Evolutionary conservation across 2,329 filamentous ascomycete genomes (phyloP).

Genomic region (Alternaria novae-zelandiae): DNA sequence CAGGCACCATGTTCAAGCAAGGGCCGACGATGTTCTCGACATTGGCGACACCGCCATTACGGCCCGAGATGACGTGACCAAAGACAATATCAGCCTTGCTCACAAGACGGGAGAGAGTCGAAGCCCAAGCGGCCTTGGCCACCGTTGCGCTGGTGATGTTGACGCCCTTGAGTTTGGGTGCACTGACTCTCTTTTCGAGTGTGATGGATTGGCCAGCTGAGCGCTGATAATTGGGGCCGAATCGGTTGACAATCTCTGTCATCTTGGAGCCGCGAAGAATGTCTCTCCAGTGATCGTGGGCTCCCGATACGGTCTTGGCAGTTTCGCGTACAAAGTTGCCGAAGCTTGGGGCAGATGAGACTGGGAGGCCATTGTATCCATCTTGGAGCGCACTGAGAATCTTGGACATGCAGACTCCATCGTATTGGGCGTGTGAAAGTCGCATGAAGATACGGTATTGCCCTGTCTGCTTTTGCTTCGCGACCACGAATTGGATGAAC

Average conservation of each 20-base stretch:
- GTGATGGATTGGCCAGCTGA: conserved; percentile 38
- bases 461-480: conserved; percentile 38
- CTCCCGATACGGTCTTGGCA: conserved; percentile 35
- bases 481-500: conserved; percentile 41
- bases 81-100: conserved; percentile 51
- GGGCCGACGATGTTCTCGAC: conserved; percentile 51
- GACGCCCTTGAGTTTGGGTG: conserved; percentile 28
- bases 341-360: conserved; percentile 41
- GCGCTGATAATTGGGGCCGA: conserved; percentile 42
- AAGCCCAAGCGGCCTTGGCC: conserved; percentile 56
- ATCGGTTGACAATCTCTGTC: conserved; percentile 42
- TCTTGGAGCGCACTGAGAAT: conserved; percentile 38
- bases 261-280: conserved; percentile 41
- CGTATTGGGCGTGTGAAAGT: conserved; percentile 45
- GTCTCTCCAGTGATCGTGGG: conserved; percentile 42
- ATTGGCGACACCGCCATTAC: conserved; percentile 46
- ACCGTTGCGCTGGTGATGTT: conserved; percentile 52
- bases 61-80: conserved; percentile 51
- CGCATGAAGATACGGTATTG: conserved; percentile 42
- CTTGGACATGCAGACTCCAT: conserved; percentile 40
- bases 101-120: conserved; percentile 48
- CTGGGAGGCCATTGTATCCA: conserved; percentile 41
- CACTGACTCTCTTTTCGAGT: conserved; percentile 32
- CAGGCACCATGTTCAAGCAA: conserved; percentile 53
- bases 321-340: conserved; percentile 40